Base-by-base conservation (phyloP, 305 asterid genomes). In the Fraxinus greggii region DNA sequence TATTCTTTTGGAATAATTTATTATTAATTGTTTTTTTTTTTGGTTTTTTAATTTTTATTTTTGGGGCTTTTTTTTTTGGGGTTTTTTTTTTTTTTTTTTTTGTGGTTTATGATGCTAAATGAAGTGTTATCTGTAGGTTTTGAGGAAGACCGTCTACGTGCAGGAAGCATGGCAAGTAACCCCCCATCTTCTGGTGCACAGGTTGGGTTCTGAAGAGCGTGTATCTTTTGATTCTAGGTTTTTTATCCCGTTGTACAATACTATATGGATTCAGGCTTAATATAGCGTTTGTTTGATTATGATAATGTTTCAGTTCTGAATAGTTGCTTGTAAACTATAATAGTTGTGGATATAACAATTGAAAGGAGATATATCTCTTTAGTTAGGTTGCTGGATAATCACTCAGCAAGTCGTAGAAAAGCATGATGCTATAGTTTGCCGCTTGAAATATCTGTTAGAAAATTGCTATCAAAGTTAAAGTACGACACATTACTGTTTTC, bases 171-270 rank as follows among this genome's bases (percentile, higher is more conserved):
- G 98, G 94, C 95, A 42, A 89, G 83, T 84, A 91, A 92, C 79
- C 93, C 92, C 23, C 97, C 93, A 17, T 75, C 98, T n/a, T 87
- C 96, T 81, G 97, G 95, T 90, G 87, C 95, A 69, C 97, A 90
- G 95, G 98, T 94, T 86, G 59, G 13, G 77, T 78, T 80, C 32
- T 32, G 35, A 38, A 7, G 26, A 86, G 12, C 33, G 24, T 48
- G 32, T 48, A 17, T 35, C 10, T 26, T 29, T 67, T 67, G 36
- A 13, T 26, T 67, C 29, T 61, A 5, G 33, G 5, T 48, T 10
- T 48, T 31, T 83, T 67, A 73, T 65, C 31, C 63, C 42, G 26
- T 81, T n/a, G 23, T 23, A 61, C 48, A 8, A 31, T 33, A 56
- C 38, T 19, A 13, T 33, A 42, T 59, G 5, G 15, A 74, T 84